Conservation (phyloP, 805 yeast genomes). For the Teunomyces kruisii region DNA sequence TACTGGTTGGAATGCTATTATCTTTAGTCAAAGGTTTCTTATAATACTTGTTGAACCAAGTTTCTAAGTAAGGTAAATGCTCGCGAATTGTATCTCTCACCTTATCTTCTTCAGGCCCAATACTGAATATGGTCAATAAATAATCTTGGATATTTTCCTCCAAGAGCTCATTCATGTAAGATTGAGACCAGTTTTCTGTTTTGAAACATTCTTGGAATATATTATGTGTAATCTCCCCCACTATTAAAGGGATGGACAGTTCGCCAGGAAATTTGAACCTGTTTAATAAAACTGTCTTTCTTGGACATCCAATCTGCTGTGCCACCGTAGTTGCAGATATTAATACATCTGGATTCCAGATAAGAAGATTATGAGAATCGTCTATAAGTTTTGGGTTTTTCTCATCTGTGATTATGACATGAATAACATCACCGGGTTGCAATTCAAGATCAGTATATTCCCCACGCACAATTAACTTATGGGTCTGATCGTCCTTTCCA, state of each 20-base stretch:
- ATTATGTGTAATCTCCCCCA: constrained; percentile 83
- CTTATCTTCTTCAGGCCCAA: constrained; percentile 48
- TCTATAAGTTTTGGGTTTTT: constrained; percentile 49
- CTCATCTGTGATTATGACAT: constrained; percentile 51
- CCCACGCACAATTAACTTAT: constrained; percentile 56
- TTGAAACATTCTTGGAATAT: constrained; percentile 62
- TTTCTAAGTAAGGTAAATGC: constrained; percentile 52
- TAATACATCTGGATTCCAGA: constrained; percentile 82
- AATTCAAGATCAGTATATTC: constrained; percentile 56
- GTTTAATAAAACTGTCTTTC: constrained; percentile 64
- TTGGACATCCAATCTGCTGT: constrained; percentile 67
- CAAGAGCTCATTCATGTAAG: constrained; percentile 36
- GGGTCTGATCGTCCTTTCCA: constrained; percentile 28
- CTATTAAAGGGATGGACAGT: constrained; percentile 60
- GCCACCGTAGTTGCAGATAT: constrained; percentile 82
- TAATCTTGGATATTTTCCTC: constrained; percentile 44
- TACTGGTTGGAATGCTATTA: constrained; percentile 8
- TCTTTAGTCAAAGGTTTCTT: constrained; percentile 14
- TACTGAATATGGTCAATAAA: constrained; percentile 52
- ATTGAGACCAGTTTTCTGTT: constrained; percentile 32
- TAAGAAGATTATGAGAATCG: constrained; percentile 57
- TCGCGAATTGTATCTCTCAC: constrained; percentile 43
- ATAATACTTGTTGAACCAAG: constrained; percentile 53
- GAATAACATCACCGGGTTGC: constrained; percentile 56
- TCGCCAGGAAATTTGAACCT: constrained; percentile 63